Evolutionary conservation across 805 yeast genomes (phyloP).

Genomic region (Candida sakaeoensis): DNA sequence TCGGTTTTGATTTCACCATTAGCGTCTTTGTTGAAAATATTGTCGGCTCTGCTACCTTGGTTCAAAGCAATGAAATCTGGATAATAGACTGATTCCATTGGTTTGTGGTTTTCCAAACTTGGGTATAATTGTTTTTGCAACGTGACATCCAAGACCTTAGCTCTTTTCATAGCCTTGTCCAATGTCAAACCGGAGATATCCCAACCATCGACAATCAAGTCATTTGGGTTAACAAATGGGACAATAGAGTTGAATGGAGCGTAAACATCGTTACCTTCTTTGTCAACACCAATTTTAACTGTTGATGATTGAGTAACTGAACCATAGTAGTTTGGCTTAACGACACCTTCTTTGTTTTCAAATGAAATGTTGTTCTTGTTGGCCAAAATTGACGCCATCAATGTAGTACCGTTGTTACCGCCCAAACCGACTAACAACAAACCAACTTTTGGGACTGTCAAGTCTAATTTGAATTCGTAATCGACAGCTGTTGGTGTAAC

Average conservation of each 20-base stretch:
- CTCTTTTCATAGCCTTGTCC: constrained; percentile 76
- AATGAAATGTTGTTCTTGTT: constrained; percentile 76
- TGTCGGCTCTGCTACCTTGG: constrained; percentile 89
- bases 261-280: constrained; percentile 76
- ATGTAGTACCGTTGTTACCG: constrained; percentile 94
- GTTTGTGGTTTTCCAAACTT: constrained; percentile 57
- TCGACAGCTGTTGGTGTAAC: constrained; percentile 72
- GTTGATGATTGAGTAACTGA: constrained; percentile 94
- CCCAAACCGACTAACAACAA: constrained; percentile 90
- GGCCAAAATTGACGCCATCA: constrained; percentile 80
- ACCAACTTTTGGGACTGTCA: constrained; percentile 81
- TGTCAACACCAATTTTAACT: constrained; percentile 81
- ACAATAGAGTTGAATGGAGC: constrained; percentile 88
- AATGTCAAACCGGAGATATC: constrained; percentile 75
- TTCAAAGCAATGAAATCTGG: constrained; percentile 96
- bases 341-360: constrained; percentile 75
- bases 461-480: constrained; percentile 82
- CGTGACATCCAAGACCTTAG: constrained; percentile 82
- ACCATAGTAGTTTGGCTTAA: constrained; percentile 81
- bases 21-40: constrained; percentile 58
- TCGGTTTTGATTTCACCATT: constrained; percentile 48
- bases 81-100: constrained; percentile 84
- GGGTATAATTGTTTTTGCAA: constrained; percentile 73
- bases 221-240: constrained; percentile 88
- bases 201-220: constrained; percentile 91